These are phyloP conservation scores for Stephania yunnanensis DNA, from an alignment of 164 flowering plant genomes.

Conservation along the genomic window DNA sequence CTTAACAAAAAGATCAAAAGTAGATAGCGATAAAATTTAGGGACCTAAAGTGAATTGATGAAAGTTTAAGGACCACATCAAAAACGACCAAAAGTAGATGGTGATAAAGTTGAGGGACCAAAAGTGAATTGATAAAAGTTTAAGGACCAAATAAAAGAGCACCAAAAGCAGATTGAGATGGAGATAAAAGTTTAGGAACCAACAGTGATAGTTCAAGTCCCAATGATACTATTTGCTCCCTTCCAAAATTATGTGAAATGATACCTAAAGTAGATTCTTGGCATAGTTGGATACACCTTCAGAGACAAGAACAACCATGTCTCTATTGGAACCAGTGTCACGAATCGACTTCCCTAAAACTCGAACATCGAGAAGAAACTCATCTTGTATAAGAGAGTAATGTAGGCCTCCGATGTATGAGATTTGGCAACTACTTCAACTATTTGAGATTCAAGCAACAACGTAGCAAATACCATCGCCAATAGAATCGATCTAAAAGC, in stretches of 20 bases:
- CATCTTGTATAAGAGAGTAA: conserved; percentile 87
- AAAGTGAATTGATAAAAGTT: too few species aligned
- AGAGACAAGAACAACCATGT: conserved; percentile 89
- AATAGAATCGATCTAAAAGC: neutral
- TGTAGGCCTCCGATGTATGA: conserved; percentile 62
- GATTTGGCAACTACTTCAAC: conserved; percentile 21
- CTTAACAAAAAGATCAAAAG: neutral
- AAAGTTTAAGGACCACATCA: too few species aligned
- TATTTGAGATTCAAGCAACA: conserved; percentile 4
- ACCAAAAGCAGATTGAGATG: too few species aligned
- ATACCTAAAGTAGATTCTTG: conserved; percentile 71
- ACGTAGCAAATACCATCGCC: conserved; percentile 8
- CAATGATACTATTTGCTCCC: too few species aligned
- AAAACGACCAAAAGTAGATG: too few species aligned
- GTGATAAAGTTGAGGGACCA: too few species aligned
- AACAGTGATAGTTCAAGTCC: neutral
- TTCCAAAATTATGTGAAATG: neutral
- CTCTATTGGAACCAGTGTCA: conserved; percentile 75
- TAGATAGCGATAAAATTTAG: too few species aligned
- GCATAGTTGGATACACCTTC: conserved; percentile 92
- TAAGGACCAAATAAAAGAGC: too few species aligned
- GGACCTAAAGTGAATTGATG: too few species aligned
- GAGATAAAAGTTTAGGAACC: neutral
- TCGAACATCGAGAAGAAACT: conserved; percentile 84
- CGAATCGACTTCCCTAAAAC: conserved; percentile 91